A percentile compares a stretch with the other conserved stretches of the same genome.
phyloP scores from a whole-genome alignment of 1,284 basidiomycete species.

The Microbotryomycetes sp. region DNA sequence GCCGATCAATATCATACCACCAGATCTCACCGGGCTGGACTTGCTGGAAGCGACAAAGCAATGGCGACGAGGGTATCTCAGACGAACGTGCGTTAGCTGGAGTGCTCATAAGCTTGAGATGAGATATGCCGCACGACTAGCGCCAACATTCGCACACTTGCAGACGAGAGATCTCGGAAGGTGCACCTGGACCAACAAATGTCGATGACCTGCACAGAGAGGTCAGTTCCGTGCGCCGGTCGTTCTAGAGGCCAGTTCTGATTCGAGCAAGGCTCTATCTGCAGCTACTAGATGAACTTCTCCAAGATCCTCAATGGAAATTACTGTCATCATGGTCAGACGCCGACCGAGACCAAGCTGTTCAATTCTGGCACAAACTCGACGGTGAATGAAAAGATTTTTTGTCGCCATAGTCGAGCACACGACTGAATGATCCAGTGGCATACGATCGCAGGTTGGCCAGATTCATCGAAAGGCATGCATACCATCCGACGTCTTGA shows the following conservation, averaged over 20 bases:
- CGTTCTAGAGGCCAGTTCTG: no score
- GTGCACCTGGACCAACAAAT: conserved; percentile 50
- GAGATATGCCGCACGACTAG: not conserved
- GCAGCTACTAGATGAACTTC: conserved; percentile 26
- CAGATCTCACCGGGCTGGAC: conserved; percentile 2
- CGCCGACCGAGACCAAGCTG: conserved; percentile 6
- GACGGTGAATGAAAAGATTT: no score
- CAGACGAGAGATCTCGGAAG: conserved; percentile 44
- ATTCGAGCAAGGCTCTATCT: not conserved
- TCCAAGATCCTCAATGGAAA: conserved; percentile 3
- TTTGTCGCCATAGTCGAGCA: no score
- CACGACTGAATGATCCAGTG: no score
- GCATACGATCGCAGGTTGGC: conserved; percentile 31
- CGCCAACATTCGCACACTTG: not conserved
- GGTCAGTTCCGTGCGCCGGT: conserved; percentile 39
- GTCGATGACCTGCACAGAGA: conserved; percentile 56
- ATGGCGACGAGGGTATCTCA: conserved; percentile 28
- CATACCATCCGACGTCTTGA: not conserved
- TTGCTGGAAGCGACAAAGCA: conserved; percentile 14
- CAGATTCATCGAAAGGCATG: conserved; percentile 7
- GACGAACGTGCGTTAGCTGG: conserved; percentile 21
- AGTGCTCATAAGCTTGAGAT: not conserved
- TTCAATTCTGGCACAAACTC: conserved; percentile 27
- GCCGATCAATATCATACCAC: no score
- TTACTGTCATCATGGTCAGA: conserved; percentile 7